phyloP scores from a whole-genome alignment of 345 rosid genomes.

The Viola odorata region DNA sequence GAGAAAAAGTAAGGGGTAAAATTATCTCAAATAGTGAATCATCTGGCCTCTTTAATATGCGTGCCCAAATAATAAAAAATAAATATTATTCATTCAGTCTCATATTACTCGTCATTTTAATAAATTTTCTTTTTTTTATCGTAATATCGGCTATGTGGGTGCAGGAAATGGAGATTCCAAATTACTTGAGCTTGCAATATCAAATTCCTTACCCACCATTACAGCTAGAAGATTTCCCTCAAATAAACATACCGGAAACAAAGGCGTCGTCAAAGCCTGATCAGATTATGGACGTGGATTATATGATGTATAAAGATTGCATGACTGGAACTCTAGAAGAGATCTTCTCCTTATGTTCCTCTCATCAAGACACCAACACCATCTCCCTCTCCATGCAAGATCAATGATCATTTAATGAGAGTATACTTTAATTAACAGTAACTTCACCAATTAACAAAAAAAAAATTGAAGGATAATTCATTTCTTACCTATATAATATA shows the following conservation, averaged over 20 bases:
- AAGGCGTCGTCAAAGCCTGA: constrained; percentile 20
- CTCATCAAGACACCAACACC: constrained; percentile 22
- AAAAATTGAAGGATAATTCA: too few relatives aligned
- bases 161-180: constrained; percentile 36
- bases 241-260: constrained; percentile 29
- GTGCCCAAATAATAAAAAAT: too few relatives aligned
- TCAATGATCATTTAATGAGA: constrained; percentile 5
- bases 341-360: constrained; percentile 34
- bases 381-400: constrained; percentile 26
- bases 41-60: too few relatives aligned
- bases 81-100: too few relatives aligned
- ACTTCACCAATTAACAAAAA: too few relatives aligned
- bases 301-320: constrained; percentile 27
- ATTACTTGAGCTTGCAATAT: constrained; percentile 23
- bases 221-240: constrained; percentile 49
- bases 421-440: background rate
- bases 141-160: background rate
- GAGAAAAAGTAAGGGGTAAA: too few relatives aligned
- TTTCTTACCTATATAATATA: too few relatives aligned
- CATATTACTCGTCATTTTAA: too few relatives aligned
- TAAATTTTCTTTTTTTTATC: too few relatives aligned
- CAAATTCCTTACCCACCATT: constrained; percentile 41
- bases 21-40: too few relatives aligned
- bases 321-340: constrained; percentile 42
- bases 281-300: constrained; percentile 25